phyloP scores from a whole-genome alignment of 2,329 filamentous ascomycete genomes.

The Colletotrichum tabaci region DNA sequence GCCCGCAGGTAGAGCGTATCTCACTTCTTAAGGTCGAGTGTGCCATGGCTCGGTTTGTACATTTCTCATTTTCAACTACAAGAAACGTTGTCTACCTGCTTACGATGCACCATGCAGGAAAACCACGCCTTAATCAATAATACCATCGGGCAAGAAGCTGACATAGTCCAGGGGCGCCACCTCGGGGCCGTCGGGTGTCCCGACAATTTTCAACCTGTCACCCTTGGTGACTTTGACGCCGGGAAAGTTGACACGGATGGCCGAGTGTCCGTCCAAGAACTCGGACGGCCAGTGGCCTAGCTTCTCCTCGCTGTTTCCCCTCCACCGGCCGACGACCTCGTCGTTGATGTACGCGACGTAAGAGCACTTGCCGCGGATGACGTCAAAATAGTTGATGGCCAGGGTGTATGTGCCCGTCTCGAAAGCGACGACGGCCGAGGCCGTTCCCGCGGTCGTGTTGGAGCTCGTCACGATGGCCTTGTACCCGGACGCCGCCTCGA shows the following conservation, averaged over 20 bases:
- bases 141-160: conserved; percentile 70
- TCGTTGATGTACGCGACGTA: conserved; percentile 71
- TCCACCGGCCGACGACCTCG: conserved; percentile 69
- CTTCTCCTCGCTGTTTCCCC: conserved; percentile 70
- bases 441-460: conserved; percentile 66
- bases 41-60: neutral
- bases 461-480: conserved; percentile 69
- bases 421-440: conserved; percentile 61
- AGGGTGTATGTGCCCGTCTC: conserved; percentile 72
- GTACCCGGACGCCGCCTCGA: conserved; percentile 69
- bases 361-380: conserved; percentile 69
- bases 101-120: neutral
- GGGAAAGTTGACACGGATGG: conserved; percentile 72
- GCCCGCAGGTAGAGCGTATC: neutral
- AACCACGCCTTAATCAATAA: conserved; percentile 46
- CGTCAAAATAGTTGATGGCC: conserved; percentile 77
- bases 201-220: conserved; percentile 68
- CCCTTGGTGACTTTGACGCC: conserved; percentile 65
- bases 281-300: conserved; percentile 72
- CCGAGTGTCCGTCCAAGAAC: conserved; percentile 76
- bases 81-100: neutral
- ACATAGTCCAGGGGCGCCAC: conserved; percentile 78
- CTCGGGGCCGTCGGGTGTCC: conserved; percentile 72
- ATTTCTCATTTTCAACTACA: neutral
- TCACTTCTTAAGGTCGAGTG: neutral